Evolutionary conservation across 371 early-diverging fungal genomes (phyloP).

Genomic region (Massospora cicadina): DNA sequence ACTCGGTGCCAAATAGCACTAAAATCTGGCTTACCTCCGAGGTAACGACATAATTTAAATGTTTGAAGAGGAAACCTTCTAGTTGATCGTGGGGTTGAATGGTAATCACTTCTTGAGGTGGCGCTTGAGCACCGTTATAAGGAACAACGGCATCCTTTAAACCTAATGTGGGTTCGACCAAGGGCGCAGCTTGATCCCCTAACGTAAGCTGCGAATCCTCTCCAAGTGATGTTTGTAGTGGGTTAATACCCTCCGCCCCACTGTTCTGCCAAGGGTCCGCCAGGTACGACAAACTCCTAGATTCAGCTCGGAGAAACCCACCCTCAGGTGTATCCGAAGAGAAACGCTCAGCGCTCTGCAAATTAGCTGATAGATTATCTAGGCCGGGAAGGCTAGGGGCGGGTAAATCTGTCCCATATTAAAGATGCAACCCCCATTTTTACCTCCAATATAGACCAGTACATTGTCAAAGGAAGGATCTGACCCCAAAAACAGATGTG

Average conservation of each 20-base stretch:
- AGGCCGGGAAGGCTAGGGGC: neutral
- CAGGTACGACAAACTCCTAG: neutral
- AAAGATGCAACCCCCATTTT: too few species aligned
- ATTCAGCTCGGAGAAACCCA: neutral
- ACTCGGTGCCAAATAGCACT: too few species aligned
- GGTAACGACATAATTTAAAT: conserved; percentile 60
- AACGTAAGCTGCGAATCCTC: neutral
- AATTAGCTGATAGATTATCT: neutral
- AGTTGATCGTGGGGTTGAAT: conserved; percentile 18
- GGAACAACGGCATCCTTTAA: neutral
- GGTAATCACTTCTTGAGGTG: neutral
- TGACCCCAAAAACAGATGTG: neutral
- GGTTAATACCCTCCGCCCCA: neutral
- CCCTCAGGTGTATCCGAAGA: neutral
- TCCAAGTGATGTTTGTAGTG: neutral
- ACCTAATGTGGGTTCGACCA: conserved; percentile 4
- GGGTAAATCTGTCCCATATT: conserved; percentile 11
- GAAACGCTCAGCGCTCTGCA: neutral
- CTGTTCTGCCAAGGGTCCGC: neutral
- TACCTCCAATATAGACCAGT: neutral
- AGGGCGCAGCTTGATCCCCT: neutral
- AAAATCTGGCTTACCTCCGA: conserved; percentile 35
- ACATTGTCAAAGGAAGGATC: conserved; percentile 7
- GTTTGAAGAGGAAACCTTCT: conserved; percentile 61
- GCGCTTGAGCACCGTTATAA: neutral